Conservation (phyloP, 1,284 basidiomycete species). For the Cryptococcus floricola region DNA sequence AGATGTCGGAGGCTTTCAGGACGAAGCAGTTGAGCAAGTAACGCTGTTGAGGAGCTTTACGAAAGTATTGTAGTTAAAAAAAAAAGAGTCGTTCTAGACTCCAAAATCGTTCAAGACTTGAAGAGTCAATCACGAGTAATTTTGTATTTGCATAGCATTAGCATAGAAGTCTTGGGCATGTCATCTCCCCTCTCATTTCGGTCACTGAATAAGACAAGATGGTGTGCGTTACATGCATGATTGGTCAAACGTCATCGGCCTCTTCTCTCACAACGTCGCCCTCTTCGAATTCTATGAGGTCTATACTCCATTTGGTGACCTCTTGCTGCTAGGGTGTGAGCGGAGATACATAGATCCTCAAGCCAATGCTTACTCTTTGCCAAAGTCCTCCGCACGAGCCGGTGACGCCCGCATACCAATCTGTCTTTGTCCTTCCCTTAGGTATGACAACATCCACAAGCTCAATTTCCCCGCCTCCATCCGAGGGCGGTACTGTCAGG, state of each 20-base stretch:
- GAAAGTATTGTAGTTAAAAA: background rate
- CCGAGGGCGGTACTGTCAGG: slow-evolving; percentile 12
- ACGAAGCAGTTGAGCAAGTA: slow-evolving; percentile 50
- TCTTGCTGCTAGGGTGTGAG: too few species aligned
- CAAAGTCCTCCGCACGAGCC: slow-evolving; percentile 32
- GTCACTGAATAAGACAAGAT: background rate
- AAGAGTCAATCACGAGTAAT: background rate
- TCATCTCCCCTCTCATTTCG: background rate
- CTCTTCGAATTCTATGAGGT: too few species aligned
- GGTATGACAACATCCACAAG: slow-evolving; percentile 21
- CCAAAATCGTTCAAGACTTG: background rate
- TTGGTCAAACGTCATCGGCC: too few species aligned
- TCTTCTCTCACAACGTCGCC: too few species aligned
- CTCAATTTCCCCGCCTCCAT: slow-evolving; percentile 8
- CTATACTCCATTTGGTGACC: too few species aligned
- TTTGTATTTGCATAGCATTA: slow-evolving; percentile 4
- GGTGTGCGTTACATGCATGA: too few species aligned
- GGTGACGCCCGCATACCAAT: slow-evolving; percentile 31
- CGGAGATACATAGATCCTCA: too few species aligned
- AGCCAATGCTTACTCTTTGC: slow-evolving; percentile 20
- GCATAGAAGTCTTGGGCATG: slow-evolving; percentile 1
- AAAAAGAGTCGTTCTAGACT: background rate
- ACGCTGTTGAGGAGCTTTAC: background rate
- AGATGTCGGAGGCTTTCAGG: slow-evolving; percentile 67
- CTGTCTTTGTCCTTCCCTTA: slow-evolving; percentile 4